Conservation (phyloP, 306 rosid species). For the Vicia villosa region DNA sequence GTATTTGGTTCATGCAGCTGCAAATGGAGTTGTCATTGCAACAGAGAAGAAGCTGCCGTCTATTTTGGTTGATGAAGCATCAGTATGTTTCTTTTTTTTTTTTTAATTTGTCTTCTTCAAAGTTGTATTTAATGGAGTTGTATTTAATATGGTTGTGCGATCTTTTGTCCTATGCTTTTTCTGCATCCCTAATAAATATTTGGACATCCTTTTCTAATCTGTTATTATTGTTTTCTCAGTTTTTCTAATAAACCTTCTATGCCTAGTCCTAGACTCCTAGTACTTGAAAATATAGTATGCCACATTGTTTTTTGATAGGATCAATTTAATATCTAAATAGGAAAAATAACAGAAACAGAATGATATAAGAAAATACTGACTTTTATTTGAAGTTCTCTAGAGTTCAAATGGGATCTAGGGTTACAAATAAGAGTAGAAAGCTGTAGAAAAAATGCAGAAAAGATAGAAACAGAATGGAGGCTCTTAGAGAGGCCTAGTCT, state of each 20-base stretch:
- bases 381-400: too few relatives aligned
- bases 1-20: slow-evolving; percentile 62
- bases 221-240: neutral
- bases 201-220: neutral
- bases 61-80: slow-evolving; percentile 89
- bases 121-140: too few relatives aligned
- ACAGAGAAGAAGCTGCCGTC: slow-evolving; percentile 98
- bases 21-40: slow-evolving; percentile 94
- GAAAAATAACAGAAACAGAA: too few relatives aligned
- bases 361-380: too few relatives aligned
- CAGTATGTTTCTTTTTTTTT: slow-evolving; percentile 52
- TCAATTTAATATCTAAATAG: too few relatives aligned
- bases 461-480: too few relatives aligned
- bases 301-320: neutral
- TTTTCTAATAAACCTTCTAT: neutral
- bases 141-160: neutral
- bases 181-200: neutral
- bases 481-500: too few relatives aligned
- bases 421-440: too few relatives aligned
- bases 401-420: too few relatives aligned
- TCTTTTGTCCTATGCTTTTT: neutral
- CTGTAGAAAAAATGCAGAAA: too few relatives aligned
- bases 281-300: neutral
- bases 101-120: neutral
- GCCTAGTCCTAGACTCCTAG: neutral